Percentiles rank a stretch among this genome's conserved stretches.
Conservation (phyloP, 495 filamentous ascomycete species). For the Neurospora sublineolata region DNA sequence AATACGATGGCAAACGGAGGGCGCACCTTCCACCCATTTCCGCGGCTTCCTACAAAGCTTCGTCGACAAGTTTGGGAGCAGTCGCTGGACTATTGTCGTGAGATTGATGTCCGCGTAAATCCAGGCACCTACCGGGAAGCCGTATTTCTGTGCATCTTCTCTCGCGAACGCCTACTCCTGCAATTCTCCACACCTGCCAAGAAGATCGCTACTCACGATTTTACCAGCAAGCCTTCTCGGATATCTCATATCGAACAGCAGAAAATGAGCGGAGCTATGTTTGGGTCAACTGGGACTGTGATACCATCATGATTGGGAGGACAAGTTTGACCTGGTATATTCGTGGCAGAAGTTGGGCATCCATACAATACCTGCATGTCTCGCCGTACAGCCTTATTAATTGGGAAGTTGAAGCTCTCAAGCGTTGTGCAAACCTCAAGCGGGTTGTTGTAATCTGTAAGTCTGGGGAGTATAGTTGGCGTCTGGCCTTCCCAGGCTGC, state of each 20-base stretch:
- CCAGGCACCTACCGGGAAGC: accelerated
- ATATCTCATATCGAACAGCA: accelerated
- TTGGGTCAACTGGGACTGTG: not conserved
- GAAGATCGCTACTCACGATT: not conserved
- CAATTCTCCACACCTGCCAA: not conserved
- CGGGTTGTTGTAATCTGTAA: not conserved
- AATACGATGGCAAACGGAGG: not conserved
- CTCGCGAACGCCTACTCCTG: not conserved
- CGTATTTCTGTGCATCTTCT: not conserved
- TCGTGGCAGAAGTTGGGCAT: not conserved
- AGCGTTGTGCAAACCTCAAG: not conserved
- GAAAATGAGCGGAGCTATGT: not conserved
- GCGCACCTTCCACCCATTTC: not conserved
- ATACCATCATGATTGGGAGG: not conserved
- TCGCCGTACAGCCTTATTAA: not conserved
- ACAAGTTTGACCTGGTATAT: not conserved
- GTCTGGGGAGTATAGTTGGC: not conserved
- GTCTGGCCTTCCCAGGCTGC: not conserved
- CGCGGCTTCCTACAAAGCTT: not conserved
- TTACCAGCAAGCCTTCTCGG: not conserved
- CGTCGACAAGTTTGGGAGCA: not conserved
- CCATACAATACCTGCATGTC: not conserved
- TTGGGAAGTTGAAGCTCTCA: not conserved
- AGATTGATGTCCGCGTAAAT: not conserved
- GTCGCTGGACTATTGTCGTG: not conserved